Conservation (phyloP, 208 protist genomes). For the Acanthamoeba castellanii region DNA sequence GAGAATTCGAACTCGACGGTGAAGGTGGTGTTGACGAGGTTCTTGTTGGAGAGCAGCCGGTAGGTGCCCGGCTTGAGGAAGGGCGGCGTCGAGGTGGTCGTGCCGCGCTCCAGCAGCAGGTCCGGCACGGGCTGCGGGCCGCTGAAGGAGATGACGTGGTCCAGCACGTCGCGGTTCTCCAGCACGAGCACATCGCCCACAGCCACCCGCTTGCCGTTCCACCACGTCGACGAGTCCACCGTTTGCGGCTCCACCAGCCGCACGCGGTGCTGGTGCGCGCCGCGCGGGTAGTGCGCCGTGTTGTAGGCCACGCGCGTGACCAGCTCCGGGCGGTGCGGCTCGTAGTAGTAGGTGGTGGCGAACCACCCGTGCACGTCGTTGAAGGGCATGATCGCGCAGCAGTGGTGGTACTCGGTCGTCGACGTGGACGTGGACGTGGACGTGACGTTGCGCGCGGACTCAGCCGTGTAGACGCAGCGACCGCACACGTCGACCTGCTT, state of each 20-base stretch:
- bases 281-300: not conserved
- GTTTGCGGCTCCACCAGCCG: constrained; percentile 17
- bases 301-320: not conserved
- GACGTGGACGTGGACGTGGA: not conserved
- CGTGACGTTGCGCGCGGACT: not conserved
- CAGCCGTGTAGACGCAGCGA: constrained; percentile 1
- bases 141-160: constrained; percentile 63
- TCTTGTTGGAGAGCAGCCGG: constrained; percentile 39
- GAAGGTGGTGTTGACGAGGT: constrained; percentile 68
- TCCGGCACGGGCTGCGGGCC: constrained; percentile 44
- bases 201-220: not conserved
- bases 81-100: not conserved
- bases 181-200: constrained; percentile 44
- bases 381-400: constrained; percentile 28
- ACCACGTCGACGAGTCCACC: not conserved
- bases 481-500: constrained; percentile 4
- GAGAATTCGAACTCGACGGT: not conserved
- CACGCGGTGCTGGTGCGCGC: not conserved
- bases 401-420: constrained; percentile 53
- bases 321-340: not conserved
- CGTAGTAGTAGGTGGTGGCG: constrained; percentile 18
- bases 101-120: constrained; percentile 34
- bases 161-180: constrained; percentile 23
- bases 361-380: constrained; percentile 52
- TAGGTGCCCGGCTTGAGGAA: constrained; percentile 62